Conservation (phyloP, 768 basidiomycete genomes). For the Leccinum aurantiacum region DNA sequence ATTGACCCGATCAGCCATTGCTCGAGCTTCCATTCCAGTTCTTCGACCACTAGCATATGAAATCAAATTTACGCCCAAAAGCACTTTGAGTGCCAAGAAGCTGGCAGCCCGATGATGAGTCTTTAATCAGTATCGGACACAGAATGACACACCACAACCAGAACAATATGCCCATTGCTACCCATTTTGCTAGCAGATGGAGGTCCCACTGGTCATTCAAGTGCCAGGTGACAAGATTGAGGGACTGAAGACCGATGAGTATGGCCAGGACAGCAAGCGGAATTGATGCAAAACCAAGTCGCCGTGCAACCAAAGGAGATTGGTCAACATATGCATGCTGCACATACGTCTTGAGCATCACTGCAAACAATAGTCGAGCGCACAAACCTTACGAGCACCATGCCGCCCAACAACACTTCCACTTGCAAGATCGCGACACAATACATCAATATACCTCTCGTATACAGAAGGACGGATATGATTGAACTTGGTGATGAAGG, state of each 20-base stretch:
- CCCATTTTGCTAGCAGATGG: conserved; percentile 56
- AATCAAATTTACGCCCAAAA: conserved; percentile 87
- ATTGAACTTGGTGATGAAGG: conserved; percentile 99
- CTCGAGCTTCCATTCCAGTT: conserved; percentile 75
- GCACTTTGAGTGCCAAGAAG: conserved; percentile 83
- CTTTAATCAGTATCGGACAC: conserved; percentile 13
- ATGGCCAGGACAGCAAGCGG: conserved; percentile 85
- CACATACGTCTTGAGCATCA: conserved; percentile 5
- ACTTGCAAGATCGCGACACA: conserved; percentile 89
- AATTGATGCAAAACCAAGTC: conserved; percentile 90
- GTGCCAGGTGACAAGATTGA: conserved; percentile 55
- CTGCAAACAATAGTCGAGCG: neutral
- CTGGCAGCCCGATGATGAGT: conserved; percentile 36
- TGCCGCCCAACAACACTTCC: conserved; percentile 69
- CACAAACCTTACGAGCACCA: conserved; percentile 64
- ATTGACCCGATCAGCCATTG: conserved; percentile 73
- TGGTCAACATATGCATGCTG: conserved; percentile 93
- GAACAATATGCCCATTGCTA: conserved; percentile 58
- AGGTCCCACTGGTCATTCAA: conserved; percentile 40
- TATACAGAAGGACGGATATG: conserved; percentile 96
- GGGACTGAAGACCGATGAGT: conserved; percentile 72
- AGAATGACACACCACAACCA: conserved; percentile 79
- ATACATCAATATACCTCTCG: conserved; percentile 90
- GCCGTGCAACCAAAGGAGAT: conserved; percentile 89
- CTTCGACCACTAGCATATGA: conserved; percentile 77